Evolutionary conservation across 23 red algal genomes (phyloP).

Genomic region (Gracilariopsis chorda): DNA sequence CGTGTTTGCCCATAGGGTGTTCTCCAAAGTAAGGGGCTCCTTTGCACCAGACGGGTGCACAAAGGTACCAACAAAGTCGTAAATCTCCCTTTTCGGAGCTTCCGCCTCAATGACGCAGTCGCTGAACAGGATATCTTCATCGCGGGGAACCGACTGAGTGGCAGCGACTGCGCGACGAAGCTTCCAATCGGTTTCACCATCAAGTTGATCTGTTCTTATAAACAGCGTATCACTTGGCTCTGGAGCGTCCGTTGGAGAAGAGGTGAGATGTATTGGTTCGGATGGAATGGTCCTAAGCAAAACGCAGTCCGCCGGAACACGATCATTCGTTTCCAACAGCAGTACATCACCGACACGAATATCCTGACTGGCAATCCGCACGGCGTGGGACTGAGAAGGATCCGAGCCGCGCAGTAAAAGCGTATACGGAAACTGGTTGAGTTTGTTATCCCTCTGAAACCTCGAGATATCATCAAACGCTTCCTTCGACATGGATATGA

Average conservation of each 20-base stretch:
- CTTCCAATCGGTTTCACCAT: slow-evolving; percentile 99
- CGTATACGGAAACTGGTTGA: slow-evolving; percentile 80
- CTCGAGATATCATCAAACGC: slow-evolving; percentile 81
- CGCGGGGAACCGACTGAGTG: slow-evolving; percentile 67
- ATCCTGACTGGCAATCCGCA: slow-evolving; percentile 68
- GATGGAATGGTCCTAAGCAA: slow-evolving; percentile 63
- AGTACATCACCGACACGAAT: slow-evolving; percentile 96
- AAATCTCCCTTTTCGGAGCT: slow-evolving; percentile 84
- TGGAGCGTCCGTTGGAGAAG: neutral
- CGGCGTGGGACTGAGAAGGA: neutral
- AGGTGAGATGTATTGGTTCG: neutral
- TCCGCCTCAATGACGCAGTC: slow-evolving; percentile 71
- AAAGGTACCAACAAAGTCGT: slow-evolving; percentile 93
- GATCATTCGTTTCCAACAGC: slow-evolving; percentile 78
- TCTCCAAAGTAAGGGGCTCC: slow-evolving; percentile 87
- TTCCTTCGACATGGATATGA: slow-evolving; percentile 83
- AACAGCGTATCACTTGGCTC: slow-evolving; percentile 72
- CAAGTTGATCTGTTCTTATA: slow-evolving; percentile 94
- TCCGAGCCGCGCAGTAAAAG: slow-evolving; percentile 21
- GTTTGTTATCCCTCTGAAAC: slow-evolving; percentile 62
- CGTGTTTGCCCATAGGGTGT: slow-evolving; percentile 96
- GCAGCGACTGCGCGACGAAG: slow-evolving; percentile 84
- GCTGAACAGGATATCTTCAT: slow-evolving; percentile 59
- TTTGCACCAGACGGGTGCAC: slow-evolving; percentile 40
- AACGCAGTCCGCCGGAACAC: slow-evolving; percentile 96